phyloP scores from a whole-genome alignment of 306 rosid species.

The Lathyrus oleraceus region DNA sequence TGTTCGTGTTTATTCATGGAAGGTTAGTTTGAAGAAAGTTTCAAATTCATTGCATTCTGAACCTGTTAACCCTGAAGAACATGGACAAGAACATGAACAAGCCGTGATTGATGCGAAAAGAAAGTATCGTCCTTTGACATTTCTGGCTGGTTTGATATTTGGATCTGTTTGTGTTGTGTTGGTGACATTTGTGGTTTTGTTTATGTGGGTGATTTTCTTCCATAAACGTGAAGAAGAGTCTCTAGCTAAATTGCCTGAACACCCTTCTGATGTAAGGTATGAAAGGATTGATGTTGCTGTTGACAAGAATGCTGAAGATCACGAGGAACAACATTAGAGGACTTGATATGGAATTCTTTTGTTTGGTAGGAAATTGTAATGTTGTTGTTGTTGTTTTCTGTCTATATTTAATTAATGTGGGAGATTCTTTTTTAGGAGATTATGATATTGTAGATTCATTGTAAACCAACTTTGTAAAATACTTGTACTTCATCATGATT shows the following conservation, averaged over 20 bases:
- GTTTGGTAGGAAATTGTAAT: neutral
- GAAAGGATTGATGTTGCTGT: conserved; percentile 67
- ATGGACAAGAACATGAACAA: conserved; percentile 2
- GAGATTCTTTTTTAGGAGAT: conserved; percentile 35
- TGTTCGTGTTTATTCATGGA: conserved; percentile 64
- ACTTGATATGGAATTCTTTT: neutral
- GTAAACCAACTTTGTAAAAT: conserved; percentile 13
- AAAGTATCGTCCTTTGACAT: conserved; percentile 31
- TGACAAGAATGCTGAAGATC: conserved; percentile 41
- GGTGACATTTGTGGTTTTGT: conserved; percentile 55
- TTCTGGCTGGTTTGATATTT: conserved; percentile 65
- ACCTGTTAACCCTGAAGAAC: conserved; percentile 51
- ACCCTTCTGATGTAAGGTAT: conserved; percentile 53
- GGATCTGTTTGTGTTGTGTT: conserved; percentile 58
- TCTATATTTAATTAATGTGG: conserved; percentile 1
- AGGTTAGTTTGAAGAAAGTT: conserved; percentile 34
- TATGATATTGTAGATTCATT: conserved; percentile 22
- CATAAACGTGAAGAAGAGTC: conserved; percentile 36
- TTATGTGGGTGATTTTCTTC: conserved; percentile 59
- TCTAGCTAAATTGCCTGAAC: conserved; percentile 36
- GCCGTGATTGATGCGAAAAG: neutral
- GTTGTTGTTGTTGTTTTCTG: neutral
- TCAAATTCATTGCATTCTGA: conserved; percentile 50
- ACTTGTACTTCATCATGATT: neutral
- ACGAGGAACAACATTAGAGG: conserved; percentile 26